phyloP scores from a whole-genome alignment of 805 yeast species.

The Wickerhamiella sergipiensis region DNA sequence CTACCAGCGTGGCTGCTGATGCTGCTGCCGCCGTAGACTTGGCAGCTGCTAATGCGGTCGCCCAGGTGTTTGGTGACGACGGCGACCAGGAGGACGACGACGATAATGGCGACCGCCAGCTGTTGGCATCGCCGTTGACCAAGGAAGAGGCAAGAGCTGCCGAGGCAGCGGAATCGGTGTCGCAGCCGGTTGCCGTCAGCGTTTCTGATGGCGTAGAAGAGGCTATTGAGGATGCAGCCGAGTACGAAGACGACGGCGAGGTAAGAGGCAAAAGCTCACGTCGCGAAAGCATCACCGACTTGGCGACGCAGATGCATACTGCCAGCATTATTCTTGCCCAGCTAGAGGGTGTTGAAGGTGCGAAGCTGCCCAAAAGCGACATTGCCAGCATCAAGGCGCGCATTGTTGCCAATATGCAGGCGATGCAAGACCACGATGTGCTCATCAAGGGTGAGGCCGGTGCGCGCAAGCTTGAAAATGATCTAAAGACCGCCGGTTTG shows the following conservation, averaged over 20 bases:
- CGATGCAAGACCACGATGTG: constrained; percentile 47
- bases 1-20: background rate
- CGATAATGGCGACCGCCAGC: background rate
- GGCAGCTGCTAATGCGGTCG: background rate
- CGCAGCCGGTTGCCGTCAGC: background rate
- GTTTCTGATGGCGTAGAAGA: background rate
- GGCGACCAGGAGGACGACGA: background rate
- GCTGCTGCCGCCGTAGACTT: background rate
- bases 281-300: constrained; percentile 31
- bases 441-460: constrained; percentile 62
- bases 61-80: background rate
- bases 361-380: constrained; percentile 38
- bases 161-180: background rate
- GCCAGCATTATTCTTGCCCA: constrained; percentile 93
- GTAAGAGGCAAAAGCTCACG: background rate
- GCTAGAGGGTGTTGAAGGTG: constrained; percentile 43
- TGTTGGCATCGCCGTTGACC: background rate
- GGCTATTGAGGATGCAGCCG: background rate
- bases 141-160: constrained; percentile 1
- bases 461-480: constrained; percentile 83
- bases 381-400: constrained; percentile 52
- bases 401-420: constrained; percentile 61
- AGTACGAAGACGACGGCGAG: background rate
- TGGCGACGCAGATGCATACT: constrained; percentile 88
- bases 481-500: constrained; percentile 71